Percentiles rank a stretch among this genome's conserved stretches.
Conservation (phyloP, 148 eudicot genomes). For the Rheum nobile region DNA sequence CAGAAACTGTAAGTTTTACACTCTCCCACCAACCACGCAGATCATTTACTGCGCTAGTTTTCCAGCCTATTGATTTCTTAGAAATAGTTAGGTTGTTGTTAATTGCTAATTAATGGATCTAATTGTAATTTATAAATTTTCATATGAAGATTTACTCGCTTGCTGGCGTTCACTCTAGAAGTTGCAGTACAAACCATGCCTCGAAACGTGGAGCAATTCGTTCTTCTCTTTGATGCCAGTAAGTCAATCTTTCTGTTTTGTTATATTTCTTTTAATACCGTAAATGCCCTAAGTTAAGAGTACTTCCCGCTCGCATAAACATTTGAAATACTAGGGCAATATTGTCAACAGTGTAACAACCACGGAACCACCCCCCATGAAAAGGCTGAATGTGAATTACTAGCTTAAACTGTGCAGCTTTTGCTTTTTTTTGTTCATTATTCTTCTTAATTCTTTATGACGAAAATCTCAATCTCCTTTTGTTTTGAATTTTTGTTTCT, state of each 20-base stretch:
- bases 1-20: conserved; percentile 62
- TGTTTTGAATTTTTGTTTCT: background rate
- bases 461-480: background rate
- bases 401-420: conserved; percentile 2
- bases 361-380: background rate
- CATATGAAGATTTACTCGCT: conserved; percentile 49
- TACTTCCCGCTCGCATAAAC: background rate
- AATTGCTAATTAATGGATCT: background rate
- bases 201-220: conserved; percentile 61
- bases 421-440: background rate
- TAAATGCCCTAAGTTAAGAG: background rate
- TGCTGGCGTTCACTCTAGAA: conserved; percentile 91
- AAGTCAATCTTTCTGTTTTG: conserved; percentile 22
- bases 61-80: background rate
- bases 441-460: background rate
- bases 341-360: background rate
- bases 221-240: conserved; percentile 90
- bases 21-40: conserved; percentile 12
- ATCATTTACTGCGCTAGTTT: background rate
- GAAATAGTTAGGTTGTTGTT: background rate
- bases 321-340: background rate
- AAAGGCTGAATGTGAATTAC: conserved; percentile 6
- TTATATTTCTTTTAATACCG: background rate
- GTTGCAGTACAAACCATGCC: conserved; percentile 94
- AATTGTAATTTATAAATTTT: background rate